Conservation (phyloP, 805 yeast species). For the Candida coquimbonensis region DNA sequence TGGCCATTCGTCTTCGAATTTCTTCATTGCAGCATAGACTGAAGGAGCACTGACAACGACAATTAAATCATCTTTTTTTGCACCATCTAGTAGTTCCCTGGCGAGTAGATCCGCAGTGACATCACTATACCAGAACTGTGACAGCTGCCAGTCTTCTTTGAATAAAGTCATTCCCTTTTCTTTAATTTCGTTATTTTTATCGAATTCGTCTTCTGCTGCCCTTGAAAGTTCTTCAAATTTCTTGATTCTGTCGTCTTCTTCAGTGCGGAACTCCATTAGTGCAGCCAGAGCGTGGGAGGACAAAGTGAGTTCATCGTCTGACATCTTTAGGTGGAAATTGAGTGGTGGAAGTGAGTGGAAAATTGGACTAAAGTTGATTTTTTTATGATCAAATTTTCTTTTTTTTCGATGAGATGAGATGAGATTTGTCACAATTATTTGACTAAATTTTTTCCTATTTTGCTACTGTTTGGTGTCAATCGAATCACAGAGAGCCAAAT, state of each 20-base stretch:
- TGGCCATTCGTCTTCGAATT: conserved; percentile 48
- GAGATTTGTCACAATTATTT: no score
- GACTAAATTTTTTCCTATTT: no score
- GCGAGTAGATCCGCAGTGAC: conserved; percentile 64
- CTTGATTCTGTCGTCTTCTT: conserved; percentile 48
- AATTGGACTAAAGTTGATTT: no score
- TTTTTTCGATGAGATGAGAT: background rate
- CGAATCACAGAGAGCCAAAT: no score
- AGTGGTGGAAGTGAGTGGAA: background rate
- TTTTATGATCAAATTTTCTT: background rate
- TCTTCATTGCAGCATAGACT: conserved; percentile 75
- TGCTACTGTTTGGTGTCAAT: no score
- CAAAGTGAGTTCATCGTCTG: conserved; percentile 19
- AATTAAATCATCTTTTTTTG: conserved; percentile 61
- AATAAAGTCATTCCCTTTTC: conserved; percentile 61
- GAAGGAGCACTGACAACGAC: conserved; percentile 87
- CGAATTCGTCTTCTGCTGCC: conserved; percentile 44
- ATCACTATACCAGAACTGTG: conserved; percentile 84
- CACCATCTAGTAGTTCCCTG: conserved; percentile 68
- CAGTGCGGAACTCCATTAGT: conserved; percentile 51
- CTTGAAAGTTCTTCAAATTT: conserved; percentile 64
- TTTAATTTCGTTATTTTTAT: conserved; percentile 21
- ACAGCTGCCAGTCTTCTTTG: conserved; percentile 89
- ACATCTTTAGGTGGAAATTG: background rate
- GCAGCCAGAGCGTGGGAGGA: conserved; percentile 48